Base-by-base conservation (phyloP, 176 grass and related monocot genomes). In the Phoenix roebelenii region DNA sequence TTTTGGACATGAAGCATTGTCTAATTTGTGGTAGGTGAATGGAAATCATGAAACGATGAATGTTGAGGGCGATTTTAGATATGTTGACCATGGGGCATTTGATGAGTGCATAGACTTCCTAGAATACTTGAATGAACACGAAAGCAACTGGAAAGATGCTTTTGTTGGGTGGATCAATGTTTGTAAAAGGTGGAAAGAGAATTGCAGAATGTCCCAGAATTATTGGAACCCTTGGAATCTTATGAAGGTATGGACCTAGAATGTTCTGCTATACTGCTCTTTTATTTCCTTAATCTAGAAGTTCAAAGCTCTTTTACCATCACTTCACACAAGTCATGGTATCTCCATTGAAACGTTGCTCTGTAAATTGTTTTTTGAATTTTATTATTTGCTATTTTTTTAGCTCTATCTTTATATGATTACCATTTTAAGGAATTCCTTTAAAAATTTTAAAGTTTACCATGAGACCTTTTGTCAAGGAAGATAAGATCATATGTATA, bases 31-130 rank as follows among this genome's bases (percentile, higher is more conserved):
- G 14, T 52, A 97, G 93, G 64, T 97, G 22, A 97, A 83, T 18
- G 93, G 93, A 28, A 97, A 97, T 74, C 93, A 97, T 53, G 93
- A 97, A 85, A 83, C 93, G 1, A 91, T 97, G 87, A 97, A 97
- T 65, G 68, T 91, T 30, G 81, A 97, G 77, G 84, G 84, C 12
- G 84, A 97, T 75, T 97, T 85, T 65, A 89, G 93, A 55, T 97
- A 78, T 17, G 81, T 85, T 15, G 73, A 85, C 50, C 84, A 68
- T 1, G 78, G 81, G 57, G 82, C 75, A 58, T 97, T 88, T 78
- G 77, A 81, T 52, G 93, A 97, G 75, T 88, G 93, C 72, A 62
- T 82, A 72, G 62, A 85, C 61, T 97, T 91, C 62, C 53, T 91
- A 0, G 75, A 88, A 17, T 97, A 91, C 55, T 61, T 91, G 78